These are phyloP conservation scores for Penicillium polonicum DNA, from an alignment of 2,329 filamentous ascomycete genomes.

Conservation along the genomic window DNA sequence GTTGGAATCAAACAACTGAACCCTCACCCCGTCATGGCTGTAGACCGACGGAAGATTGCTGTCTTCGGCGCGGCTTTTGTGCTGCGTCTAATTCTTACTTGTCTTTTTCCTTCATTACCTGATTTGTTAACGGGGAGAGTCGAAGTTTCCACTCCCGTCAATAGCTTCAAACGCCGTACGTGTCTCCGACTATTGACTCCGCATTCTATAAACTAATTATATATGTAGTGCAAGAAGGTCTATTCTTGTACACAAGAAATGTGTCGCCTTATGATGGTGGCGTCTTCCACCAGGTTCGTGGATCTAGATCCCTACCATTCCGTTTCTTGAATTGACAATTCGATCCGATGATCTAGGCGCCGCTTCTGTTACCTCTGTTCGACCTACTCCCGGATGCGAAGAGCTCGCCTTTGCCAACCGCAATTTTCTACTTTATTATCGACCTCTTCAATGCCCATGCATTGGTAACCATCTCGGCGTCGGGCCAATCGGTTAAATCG, in stretches of 20 bases:
- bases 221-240: conserved; percentile 79
- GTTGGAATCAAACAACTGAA: conserved; percentile 9
- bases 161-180: conserved; percentile 92
- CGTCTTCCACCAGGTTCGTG: conserved; percentile 64
- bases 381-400: conserved; percentile 74
- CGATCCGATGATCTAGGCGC: conserved; percentile 57
- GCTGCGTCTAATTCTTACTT: conserved; percentile 76
- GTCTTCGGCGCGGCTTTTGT: conserved; percentile 75
- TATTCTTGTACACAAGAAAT: conserved; percentile 94
- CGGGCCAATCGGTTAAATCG: conserved; percentile 72
- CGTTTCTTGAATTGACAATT: conserved; percentile 8
- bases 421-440: conserved; percentile 74
- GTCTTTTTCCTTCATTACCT: conserved; percentile 77
- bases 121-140: conserved; percentile 85
- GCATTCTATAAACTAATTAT: conserved; percentile 8
- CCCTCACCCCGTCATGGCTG: conserved; percentile 44
- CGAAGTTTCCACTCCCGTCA: conserved; percentile 94
- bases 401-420: conserved; percentile 68
- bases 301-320: neutral
- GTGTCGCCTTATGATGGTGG: conserved; percentile 97
- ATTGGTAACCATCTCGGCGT: conserved; percentile 74
- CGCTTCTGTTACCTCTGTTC: conserved; percentile 87
- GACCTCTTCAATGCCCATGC: conserved; percentile 82
- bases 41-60: conserved; percentile 60
- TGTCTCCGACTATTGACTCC: conserved; percentile 1